Percentiles rank a stretch among this genome's conserved stretches.
Evolutionary conservation across 164 flowering plant genomes (phyloP).

Genomic region (Umbilicus rupestris): DNA sequence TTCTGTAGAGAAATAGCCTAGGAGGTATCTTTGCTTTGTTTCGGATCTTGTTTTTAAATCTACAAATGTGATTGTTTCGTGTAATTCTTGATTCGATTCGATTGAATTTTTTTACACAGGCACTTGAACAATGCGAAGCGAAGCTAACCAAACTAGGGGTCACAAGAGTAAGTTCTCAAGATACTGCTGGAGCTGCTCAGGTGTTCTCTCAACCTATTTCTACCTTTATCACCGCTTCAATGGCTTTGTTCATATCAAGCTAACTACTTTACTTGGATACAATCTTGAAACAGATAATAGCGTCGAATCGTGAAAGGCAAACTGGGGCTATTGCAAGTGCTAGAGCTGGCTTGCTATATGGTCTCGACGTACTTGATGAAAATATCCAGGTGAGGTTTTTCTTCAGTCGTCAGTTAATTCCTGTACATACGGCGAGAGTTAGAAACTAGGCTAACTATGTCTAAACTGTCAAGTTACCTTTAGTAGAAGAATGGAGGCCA

Average conservation of each 20-base stretch:
- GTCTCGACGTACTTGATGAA: constrained; percentile 44
- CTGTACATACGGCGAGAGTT: not conserved
- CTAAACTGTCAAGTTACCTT: no score
- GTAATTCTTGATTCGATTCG: not conserved
- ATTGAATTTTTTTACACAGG: constrained; percentile 23
- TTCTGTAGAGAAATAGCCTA: no score
- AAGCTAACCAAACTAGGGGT: constrained; percentile 52
- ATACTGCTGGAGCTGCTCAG: constrained; percentile 85
- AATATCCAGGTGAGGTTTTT: constrained; percentile 32
- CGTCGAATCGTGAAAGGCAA: constrained; percentile 26
- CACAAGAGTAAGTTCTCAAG: constrained; percentile 44
- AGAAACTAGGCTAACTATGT: no score
- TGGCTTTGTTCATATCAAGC: not conserved
- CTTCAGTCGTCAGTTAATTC: not conserved
- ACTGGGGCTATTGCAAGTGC: constrained; percentile 48
- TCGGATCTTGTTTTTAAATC: no score
- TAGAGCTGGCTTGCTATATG: constrained; percentile 49
- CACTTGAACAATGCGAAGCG: constrained; percentile 65
- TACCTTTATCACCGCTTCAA: not conserved
- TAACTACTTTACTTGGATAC: not conserved
- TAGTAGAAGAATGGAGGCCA: not conserved
- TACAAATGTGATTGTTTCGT: not conserved
- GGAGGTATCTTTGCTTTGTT: no score
- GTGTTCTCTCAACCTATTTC: constrained; percentile 14
- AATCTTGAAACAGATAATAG: constrained; percentile 27